These are phyloP conservation scores for Aspergillus japonicus DNA, from an alignment of 2,329 filamentous ascomycete species.

Conservation along the genomic window DNA sequence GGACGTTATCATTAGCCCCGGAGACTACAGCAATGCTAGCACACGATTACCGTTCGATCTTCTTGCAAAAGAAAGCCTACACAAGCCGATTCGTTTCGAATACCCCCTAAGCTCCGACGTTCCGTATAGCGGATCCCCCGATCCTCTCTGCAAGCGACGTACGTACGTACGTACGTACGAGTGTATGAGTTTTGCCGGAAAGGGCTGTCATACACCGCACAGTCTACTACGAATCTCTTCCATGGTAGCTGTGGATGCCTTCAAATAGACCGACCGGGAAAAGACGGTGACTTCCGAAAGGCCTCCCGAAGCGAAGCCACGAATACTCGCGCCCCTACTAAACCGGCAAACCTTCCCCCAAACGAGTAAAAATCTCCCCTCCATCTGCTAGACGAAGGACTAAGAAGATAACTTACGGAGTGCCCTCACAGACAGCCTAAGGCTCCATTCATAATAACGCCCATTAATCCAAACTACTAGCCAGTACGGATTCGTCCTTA, in stretches of 20 bases:
- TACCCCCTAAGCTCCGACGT: neutral
- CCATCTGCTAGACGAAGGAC: no score
- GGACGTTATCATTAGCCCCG: neutral
- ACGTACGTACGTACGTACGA: no score
- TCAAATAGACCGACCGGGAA: neutral
- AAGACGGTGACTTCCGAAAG: neutral
- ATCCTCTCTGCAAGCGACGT: no score
- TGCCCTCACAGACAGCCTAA: neutral
- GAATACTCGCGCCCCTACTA: neutral
- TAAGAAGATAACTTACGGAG: no score
- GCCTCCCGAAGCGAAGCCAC: neutral
- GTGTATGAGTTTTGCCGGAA: neutral
- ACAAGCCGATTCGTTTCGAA: neutral
- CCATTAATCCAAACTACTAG: neutral
- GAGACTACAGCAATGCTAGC: no score
- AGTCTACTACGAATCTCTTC: neutral
- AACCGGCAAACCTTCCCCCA: constrained; percentile 6
- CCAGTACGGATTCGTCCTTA: neutral
- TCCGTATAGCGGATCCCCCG: neutral
- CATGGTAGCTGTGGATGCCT: neutral
- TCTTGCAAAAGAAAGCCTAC: neutral
- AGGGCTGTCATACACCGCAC: neutral
- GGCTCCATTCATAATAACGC: neutral
- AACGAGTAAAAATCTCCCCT: neutral
- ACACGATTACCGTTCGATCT: no score